A percentile compares a stretch with the other conserved stretches of the same genome.
Evolutionary conservation across 306 rosid genomes (phyloP).

Genomic region (Trifolium dubium): DNA sequence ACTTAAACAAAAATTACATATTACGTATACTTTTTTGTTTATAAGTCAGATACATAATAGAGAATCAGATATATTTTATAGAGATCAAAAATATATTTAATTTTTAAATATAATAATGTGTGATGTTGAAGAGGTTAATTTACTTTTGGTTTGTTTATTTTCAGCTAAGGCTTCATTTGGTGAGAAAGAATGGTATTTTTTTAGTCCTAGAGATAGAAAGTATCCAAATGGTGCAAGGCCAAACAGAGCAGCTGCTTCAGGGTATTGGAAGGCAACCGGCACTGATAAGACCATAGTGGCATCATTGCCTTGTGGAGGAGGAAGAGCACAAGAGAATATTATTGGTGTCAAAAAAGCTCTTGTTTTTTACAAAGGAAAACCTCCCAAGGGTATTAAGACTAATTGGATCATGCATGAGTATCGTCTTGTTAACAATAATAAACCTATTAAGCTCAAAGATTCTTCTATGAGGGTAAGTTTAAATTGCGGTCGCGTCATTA

Average conservation of each 20-base stretch:
- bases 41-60: too few relatives aligned
- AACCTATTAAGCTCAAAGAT: constrained; percentile 53
- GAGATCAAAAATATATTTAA: too few relatives aligned
- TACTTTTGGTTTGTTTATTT: neutral
- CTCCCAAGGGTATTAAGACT: constrained; percentile 67
- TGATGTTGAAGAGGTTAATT: constrained; percentile 2
- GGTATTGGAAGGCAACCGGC: constrained; percentile 77
- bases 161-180: constrained; percentile 64
- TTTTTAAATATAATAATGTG: neutral
- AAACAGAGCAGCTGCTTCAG: constrained; percentile 76
- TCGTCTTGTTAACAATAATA: constrained; percentile 53
- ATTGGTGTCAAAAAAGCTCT: constrained; percentile 70
- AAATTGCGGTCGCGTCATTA: neutral
- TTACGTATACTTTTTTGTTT: too few relatives aligned
- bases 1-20: too few relatives aligned
- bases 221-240: constrained; percentile 72
- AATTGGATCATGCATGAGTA: constrained; percentile 77
- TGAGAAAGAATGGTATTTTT: constrained; percentile 79
- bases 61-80: too few relatives aligned
- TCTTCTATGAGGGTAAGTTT: constrained; percentile 62
- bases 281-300: constrained; percentile 57
- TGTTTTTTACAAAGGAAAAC: constrained; percentile 65
- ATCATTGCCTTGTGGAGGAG: constrained; percentile 27
- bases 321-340: constrained; percentile 42
- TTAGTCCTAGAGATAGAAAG: constrained; percentile 66